Evolutionary conservation across 768 basidiomycete genomes (phyloP), one percentile per base, ranked within the genome.

Genomic region (Tricholoma furcatifolium): DNA sequence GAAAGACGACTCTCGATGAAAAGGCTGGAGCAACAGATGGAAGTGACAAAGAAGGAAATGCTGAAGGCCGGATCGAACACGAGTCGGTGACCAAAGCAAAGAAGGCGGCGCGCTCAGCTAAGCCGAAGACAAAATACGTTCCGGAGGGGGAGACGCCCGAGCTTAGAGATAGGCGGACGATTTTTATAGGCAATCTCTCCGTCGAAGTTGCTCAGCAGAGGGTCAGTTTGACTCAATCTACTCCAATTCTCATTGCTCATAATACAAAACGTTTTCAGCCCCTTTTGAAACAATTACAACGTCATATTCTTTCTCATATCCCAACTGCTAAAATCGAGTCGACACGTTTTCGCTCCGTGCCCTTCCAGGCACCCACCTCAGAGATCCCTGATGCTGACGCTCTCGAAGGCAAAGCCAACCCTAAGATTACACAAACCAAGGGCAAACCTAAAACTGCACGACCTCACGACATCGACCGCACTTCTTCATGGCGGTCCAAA

Each of bases 181-280:
- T 98, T 43, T 99, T 99, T 67, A 73, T 99, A 12, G 95, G 95
- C 3, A 98, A 98, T 64, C 73, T 99, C 2, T 81, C 86, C 0
- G 72, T 88, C 1, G 85, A 89, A 7, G 81, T 91, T 17, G 86
- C 84, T 15, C 85, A 88, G 43, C 84, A 81, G 62, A 85, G 84
- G 70, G 95, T 94, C 56, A 39, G 82, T 71, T 47, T 43, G 8
- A 6, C 6, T 32, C 4, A 1, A n/a, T 34, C 27, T 12, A 44
- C 7, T 9, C 15, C 38, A 9, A 17, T 35, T 34, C 15, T 17
- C 58, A 20, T 53, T 42, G 47, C 54, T 23, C 6, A 24, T 47
- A 17, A 43, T 39, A 9, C 24, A 55, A 36, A 12, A 27, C n/a
- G 21, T 50, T 47, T 47, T 3, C 59, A 97, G 93, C 77, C 87